Base-by-base conservation (phyloP, 768 basidiomycete species). In the Coprinopsis marcescibilis region DNA sequence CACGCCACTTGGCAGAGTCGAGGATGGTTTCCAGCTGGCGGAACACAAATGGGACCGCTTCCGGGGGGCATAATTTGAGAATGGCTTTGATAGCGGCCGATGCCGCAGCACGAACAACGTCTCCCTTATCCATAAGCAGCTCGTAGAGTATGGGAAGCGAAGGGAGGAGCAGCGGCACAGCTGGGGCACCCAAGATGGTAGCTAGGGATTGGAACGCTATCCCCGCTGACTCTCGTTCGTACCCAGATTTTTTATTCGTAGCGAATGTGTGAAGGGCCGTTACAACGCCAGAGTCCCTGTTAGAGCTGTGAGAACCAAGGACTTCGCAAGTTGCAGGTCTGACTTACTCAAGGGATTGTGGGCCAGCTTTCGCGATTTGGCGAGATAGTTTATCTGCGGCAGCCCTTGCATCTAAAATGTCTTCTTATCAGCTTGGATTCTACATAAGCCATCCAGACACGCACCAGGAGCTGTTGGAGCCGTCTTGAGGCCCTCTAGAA, bases 121-220 rank as follows among this genome's bases (percentile, higher is more conserved):
- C 91, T 52, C 91, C 92, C 64, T 95, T 94, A 63, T 98, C 95
- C 75, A 88, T 85, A 65, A 87, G 84, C 30, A 93, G 73, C 44
- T 93, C 88, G 63, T 85, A 85, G 43, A 97, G 64, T 32, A 81
- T 57, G 14, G 89, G 77, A 44, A 97, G 79, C 34, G 83, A 84
- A 2, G 86, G 73, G 12, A 96, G 71, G 27, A 96, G 71, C 43
- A 88, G 65, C 14, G 91, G 89, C 30, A 80, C 88, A 45, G 72
- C 67, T 4, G 87, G 66, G 17, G 81, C 65, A 24, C 93, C 93
- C 20, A 91, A 73, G 45, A 81, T 71, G 35, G 66, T 70, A 40
- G 85, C 77, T 19, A 94, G 64, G 6, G 88, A 86, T 49, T 85
- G 83, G 60, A 86, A 85, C 6, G 77, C 89, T 50, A 92, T 79